Percentiles rank a stretch among this genome's conserved stretches.
These are phyloP conservation scores for Hymenoscyphus occultus DNA, from an alignment of 2,329 filamentous ascomycete genomes.

Conservation along the genomic window DNA sequence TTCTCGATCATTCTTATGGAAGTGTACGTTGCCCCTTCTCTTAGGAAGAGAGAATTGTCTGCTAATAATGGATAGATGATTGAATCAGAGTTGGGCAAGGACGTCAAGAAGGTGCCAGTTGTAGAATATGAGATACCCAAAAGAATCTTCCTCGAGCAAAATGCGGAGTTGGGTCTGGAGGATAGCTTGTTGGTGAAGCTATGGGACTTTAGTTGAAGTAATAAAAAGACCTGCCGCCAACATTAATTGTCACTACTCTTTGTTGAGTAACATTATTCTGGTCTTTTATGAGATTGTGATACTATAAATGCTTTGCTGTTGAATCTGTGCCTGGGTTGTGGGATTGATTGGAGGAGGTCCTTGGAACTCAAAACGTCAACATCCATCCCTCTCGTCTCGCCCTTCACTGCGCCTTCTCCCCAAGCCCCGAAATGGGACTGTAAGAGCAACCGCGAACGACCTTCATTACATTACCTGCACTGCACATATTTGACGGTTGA, in stretches of 20 bases:
- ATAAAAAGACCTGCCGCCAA: background rate
- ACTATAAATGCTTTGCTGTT: slow-evolving; percentile 1
- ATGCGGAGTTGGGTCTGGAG: slow-evolving; percentile 45
- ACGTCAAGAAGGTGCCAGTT: slow-evolving; percentile 80
- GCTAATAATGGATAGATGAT: slow-evolving; percentile 56
- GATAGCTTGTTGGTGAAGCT: slow-evolving; percentile 58
- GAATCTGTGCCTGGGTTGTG: background rate
- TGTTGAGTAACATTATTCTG: background rate
- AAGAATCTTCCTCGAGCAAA: slow-evolving; percentile 42
- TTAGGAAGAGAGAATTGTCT: background rate
- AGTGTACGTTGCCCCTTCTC: slow-evolving; percentile 54
- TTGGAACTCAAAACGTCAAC: slow-evolving; percentile 10
- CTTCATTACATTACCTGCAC: background rate
- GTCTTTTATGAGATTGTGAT: background rate
- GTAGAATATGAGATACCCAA: slow-evolving; percentile 88
- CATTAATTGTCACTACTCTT: background rate
- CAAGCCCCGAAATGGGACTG: background rate
- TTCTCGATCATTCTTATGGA: slow-evolving; percentile 88
- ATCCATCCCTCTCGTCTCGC: slow-evolving; percentile 10
- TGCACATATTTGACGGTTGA: background rate
- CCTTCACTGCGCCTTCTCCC: background rate
- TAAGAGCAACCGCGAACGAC: slow-evolving; percentile 23
- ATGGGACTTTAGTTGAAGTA: slow-evolving; percentile 51
- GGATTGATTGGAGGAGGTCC: background rate
- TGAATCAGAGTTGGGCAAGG: slow-evolving; percentile 78